phyloP scores from a whole-genome alignment of 1,139 yeast species.

The Nakaseomyces sp. region DNA sequence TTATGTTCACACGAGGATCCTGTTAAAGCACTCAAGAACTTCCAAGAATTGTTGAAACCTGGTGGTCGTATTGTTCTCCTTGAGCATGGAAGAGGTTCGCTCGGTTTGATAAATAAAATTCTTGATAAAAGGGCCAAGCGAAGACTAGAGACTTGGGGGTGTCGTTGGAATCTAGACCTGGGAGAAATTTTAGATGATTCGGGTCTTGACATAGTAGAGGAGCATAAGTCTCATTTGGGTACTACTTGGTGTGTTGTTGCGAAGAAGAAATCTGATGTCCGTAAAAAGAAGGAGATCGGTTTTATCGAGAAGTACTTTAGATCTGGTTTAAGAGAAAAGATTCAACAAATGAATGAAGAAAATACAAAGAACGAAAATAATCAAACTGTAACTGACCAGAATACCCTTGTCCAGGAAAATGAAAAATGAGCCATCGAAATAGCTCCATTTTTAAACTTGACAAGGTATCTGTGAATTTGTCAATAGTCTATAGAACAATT shows the following conservation, averaged over 20 bases:
- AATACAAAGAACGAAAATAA: neutral
- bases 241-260: constrained; percentile 83
- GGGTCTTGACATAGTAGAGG: constrained; percentile 74
- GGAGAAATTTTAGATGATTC: constrained; percentile 76
- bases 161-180: constrained; percentile 93
- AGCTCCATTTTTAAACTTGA: too few relatives aligned
- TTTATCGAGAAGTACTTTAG: constrained; percentile 40
- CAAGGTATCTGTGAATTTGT: too few relatives aligned
- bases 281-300: constrained; percentile 38
- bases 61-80: constrained; percentile 83
- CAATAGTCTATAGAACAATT: neutral
- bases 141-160: constrained; percentile 89
- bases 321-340: constrained; percentile 18
- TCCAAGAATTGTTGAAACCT: constrained; percentile 65
- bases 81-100: constrained; percentile 87
- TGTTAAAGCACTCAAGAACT: constrained; percentile 65
- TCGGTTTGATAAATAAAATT: constrained; percentile 67
- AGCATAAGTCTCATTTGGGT: constrained; percentile 80
- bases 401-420: neutral
- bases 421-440: too few relatives aligned
- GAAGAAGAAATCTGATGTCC: constrained; percentile 59
- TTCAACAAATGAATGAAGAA: constrained; percentile 12
- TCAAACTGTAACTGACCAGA: neutral
- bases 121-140: constrained; percentile 76
- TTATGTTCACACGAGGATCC: constrained; percentile 95